Evolutionary conservation across 1,284 basidiomycete species (phyloP), one percentile per base, ranked within the genome.

Genomic region (Bjerkandera adusta): DNA sequence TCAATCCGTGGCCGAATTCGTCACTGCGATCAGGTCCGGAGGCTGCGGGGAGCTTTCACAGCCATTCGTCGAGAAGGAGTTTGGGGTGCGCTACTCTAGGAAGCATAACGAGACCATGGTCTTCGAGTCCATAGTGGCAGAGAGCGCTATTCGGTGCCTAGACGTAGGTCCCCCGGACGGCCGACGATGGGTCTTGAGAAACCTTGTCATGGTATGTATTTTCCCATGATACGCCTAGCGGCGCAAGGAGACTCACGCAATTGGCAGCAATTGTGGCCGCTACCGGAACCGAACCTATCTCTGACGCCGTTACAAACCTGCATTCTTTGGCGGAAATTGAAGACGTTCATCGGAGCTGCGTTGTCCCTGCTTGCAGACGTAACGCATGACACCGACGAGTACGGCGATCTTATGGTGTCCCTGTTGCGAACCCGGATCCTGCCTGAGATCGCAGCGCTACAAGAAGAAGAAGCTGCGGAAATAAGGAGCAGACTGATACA

Each of bases 251-350:
- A 12, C 29, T 39, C 11, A 49, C 30, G 45, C 42, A 20, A 30
- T 45, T n/a, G 68, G 13, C 45, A 80, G 77, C 68, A 75, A 51
- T 73, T 73, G 55, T 83, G 81, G 81, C 60, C 65, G 6, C 57
- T 59, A 13, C 60, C 62, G 12, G 63, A 45, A 50, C 64, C 36
- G 60, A 71, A 58, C 3, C 36, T 53, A 5, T 35, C 47, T 16
- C 50, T 64, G 5, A 64, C 62, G 5, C 60, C 62, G 15, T 54
- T 72, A 1, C 54, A 62, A 29, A 54, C 62, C 6, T 65, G 64
- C 21, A 62, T 66, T 33, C 60, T 65, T 22, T 57, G 60, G 27
- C 69, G 73, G 24, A 64, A 64, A 52, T 49, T 64, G 21, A 73
- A 71, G 48, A 61, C 78, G 0, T 67, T 64, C 36, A 60, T 71